These are phyloP conservation scores for Teratosphaeria zuluensis DNA, from an alignment of 2,329 filamentous ascomycete genomes.

Conservation along the genomic window DNA sequence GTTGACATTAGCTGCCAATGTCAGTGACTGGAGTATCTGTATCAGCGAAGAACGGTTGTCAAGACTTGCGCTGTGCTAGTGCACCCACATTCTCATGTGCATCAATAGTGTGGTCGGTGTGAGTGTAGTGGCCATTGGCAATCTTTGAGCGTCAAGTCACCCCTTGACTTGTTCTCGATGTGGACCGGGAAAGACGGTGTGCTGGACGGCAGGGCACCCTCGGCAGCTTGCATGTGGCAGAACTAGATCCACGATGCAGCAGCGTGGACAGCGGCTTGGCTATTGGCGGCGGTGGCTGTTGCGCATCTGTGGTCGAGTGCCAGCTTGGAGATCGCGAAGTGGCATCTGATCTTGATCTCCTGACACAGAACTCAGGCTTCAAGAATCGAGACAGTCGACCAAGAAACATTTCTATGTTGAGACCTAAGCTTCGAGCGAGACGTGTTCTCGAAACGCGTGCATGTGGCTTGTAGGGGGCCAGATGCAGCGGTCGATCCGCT, in stretches of 20 bases:
- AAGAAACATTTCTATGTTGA: not conserved
- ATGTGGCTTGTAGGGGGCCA: not conserved
- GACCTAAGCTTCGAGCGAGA: not conserved
- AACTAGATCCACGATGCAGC: not conserved
- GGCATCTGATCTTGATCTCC: not conserved
- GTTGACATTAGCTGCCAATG: not conserved
- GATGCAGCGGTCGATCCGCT: not conserved
- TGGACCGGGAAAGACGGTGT: not conserved
- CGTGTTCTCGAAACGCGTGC: not conserved
- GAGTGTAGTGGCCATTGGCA: not conserved
- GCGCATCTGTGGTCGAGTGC: not conserved
- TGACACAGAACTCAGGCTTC: not conserved
- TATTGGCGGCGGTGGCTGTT: not conserved
- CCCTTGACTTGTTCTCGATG: not conserved
- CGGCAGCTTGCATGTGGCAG: not conserved
- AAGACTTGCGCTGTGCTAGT: not conserved
- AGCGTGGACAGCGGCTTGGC: not conserved
- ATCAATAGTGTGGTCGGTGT: not conserved
- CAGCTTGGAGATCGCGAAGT: not conserved
- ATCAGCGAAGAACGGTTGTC: not conserved
- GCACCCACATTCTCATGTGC: not conserved
- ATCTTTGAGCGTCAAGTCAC: not conserved
- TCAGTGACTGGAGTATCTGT: not conserved
- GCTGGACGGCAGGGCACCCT: not conserved
- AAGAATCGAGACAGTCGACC: not conserved